A percentile compares a stretch with the other conserved stretches of the same genome.
Evolutionary conservation across 805 yeast genomes (phyloP).

Genomic region (Saccharomycopsis fibuligera): DNA sequence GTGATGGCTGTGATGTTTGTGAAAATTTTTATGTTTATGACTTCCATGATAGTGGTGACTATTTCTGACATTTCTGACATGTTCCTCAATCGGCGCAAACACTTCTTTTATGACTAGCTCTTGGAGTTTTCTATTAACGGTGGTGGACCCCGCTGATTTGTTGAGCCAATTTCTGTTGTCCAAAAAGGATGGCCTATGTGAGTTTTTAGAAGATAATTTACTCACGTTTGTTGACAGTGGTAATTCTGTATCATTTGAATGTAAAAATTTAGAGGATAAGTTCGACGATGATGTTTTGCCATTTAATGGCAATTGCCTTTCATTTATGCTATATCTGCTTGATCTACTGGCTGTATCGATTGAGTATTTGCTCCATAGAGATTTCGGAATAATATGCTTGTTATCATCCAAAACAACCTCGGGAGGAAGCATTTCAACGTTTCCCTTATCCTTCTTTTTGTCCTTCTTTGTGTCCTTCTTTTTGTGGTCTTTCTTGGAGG

Average conservation of each 20-base stretch:
- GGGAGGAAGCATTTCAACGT: constrained; percentile 38
- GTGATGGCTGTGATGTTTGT: constrained; percentile 3
- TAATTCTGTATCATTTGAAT: neutral
- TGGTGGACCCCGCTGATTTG: constrained; percentile 46
- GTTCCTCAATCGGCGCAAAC: constrained; percentile 45
- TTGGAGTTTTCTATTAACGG: constrained; percentile 62
- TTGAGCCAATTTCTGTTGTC: neutral
- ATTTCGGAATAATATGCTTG: constrained; percentile 83
- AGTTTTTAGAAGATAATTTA: too few relatives aligned
- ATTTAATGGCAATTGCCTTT: neutral
- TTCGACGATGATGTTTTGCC: neutral
- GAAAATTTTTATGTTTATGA: constrained; percentile 16
- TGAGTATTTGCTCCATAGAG: constrained; percentile 61
- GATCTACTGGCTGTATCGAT: neutral
- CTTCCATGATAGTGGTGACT: constrained; percentile 13
- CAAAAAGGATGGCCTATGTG: neutral
- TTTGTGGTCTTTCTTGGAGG: constrained; percentile 14
- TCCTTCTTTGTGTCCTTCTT: constrained; percentile 12
- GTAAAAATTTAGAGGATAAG: too few relatives aligned
- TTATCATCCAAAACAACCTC: constrained; percentile 92
- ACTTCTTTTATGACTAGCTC: constrained; percentile 70
- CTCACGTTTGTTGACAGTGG: neutral
- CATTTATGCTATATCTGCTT: too few relatives aligned
- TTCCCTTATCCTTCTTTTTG: constrained; percentile 1
- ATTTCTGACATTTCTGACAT: constrained; percentile 25